Base-by-base conservation (phyloP, 768 basidiomycete species). In the Collybia mongolica region DNA sequence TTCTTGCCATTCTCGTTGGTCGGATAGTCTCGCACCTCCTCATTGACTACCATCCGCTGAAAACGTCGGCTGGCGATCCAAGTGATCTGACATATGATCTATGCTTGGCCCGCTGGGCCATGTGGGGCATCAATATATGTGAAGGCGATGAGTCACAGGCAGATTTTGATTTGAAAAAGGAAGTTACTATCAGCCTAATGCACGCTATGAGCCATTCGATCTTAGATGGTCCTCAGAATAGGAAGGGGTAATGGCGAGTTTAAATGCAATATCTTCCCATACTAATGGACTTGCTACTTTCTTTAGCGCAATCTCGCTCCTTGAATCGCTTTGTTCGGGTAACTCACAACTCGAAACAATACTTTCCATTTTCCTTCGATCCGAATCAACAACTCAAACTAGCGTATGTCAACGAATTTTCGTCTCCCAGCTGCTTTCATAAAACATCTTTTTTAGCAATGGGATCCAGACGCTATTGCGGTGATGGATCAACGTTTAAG, bases 61-160 rank as follows among this genome's bases (percentile, higher is more conserved):
- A 39, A 44, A 58, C 15, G 55, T 7, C 15, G 9, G 44, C 32
- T 24, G 57, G 64, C 9, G 56, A 51, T 39, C 18, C 60, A 60
- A 32, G 53, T 37, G 79, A 79, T 59, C 46, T 63, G 6, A 73
- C 81, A 1, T 83, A 83, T 59, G 72, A 76, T 39, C 65, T 73
- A 48, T 86, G 83, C 56, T 68, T 90, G 8, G 83, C 85, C 9
- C 78, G 81, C 46, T 93, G 90, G 90, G 79, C 69, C 3, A 68
- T 73, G 18, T 92, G 90, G 89, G 70, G 73, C 24, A 62, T 79
- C 20, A 71, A 76, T 32, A 68, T 60, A 11, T 76, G 69, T 67
- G 66, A 66, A 7, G 59, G 53, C 15, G 63, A 62, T 18, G 58
- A 62, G 9, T 44, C 49, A n/a, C 60, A 64, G 24, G 54, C 60